These are phyloP conservation scores for Collybia mongolica DNA, from an alignment of 768 basidiomycete species.

Conservation along the genomic window DNA sequence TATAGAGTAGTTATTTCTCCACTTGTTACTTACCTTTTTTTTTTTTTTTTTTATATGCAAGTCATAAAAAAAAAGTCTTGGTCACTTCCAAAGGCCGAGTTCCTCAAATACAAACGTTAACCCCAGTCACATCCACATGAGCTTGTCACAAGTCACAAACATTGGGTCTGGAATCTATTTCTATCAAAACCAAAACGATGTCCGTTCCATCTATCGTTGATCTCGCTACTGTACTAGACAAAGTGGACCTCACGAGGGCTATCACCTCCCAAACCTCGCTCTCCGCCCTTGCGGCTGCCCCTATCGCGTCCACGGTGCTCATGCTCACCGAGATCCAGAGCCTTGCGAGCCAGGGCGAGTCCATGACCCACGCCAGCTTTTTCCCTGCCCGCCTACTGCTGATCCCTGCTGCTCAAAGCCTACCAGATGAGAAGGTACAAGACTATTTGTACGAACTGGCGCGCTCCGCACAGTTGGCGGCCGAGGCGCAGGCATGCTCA, in stretches of 20 bases:
- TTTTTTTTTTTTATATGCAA: too few species aligned
- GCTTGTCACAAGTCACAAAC: too few species aligned
- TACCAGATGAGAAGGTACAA: constrained; percentile 2
- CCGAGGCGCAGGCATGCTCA: constrained; percentile 40
- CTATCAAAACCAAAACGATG: constrained; percentile 1
- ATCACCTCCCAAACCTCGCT: constrained; percentile 8
- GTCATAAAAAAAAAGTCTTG: background rate
- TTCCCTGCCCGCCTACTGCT: constrained; percentile 17
- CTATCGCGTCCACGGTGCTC: constrained; percentile 18
- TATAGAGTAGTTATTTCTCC: background rate
- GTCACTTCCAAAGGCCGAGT: background rate
- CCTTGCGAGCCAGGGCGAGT: constrained; percentile 3
- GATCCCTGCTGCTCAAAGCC: constrained; percentile 6
- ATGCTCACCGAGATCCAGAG: constrained; percentile 14
- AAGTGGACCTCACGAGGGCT: constrained; percentile 7
- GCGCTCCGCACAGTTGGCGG: constrained; percentile 34
- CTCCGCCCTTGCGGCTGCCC: constrained; percentile 2
- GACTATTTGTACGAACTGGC: constrained; percentile 33
- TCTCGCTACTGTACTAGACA: constrained; percentile 3
- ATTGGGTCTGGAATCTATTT: too few species aligned
- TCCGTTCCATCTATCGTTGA: constrained; percentile 7
- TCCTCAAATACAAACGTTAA: too few species aligned
- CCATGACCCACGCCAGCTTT: constrained; percentile 7
- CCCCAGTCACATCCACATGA: too few species aligned
- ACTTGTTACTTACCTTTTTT: too few species aligned